Evolutionary conservation across 83 land plant species (phyloP).

Genomic region (Diphasiastrum complanatum): DNA sequence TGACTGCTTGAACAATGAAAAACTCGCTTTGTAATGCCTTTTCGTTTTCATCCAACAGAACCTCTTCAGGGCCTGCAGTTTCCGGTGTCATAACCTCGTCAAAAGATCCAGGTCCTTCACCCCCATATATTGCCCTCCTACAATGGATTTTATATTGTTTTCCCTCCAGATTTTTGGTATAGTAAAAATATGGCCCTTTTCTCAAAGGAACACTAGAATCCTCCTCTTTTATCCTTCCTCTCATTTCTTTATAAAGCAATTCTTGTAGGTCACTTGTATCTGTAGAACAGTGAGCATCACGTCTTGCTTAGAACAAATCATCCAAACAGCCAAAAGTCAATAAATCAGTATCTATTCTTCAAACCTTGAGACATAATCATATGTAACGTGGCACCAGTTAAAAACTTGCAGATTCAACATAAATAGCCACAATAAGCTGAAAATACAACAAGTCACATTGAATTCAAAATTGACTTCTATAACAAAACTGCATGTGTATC

Average conservation of each 20-base stretch:
- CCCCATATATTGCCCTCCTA: slow-evolving; percentile 44
- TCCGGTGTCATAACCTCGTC: slow-evolving; percentile 70
- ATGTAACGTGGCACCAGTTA: too few relatives aligned
- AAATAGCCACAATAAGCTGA: too few relatives aligned
- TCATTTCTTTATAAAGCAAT: slow-evolving; percentile 62
- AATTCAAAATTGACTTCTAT: too few relatives aligned
- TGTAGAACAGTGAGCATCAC: too few relatives aligned
- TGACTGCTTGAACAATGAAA: slow-evolving; percentile 63
- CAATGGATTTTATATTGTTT: slow-evolving; percentile 88
- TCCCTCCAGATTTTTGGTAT: slow-evolving; percentile 64
- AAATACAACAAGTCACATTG: too few relatives aligned
- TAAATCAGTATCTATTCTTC: neutral
- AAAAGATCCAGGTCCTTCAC: slow-evolving; percentile 52
- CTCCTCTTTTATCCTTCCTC: slow-evolving; percentile 82
- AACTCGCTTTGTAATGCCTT: slow-evolving; percentile 58
- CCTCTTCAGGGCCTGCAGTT: slow-evolving; percentile 55
- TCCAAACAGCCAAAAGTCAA: too few relatives aligned
- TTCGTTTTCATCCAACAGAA: slow-evolving; percentile 82
- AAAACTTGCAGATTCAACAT: too few relatives aligned
- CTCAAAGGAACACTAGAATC: slow-evolving; percentile 69
- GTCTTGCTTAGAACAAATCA: too few relatives aligned
- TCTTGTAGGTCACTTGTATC: slow-evolving; percentile 56
- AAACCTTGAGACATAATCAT: neutral
- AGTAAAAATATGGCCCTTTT: slow-evolving; percentile 68
- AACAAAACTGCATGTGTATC: too few relatives aligned